Evolutionary conservation across 2,329 filamentous ascomycete species (phyloP), one percentile per base, ranked within the genome.

Genomic region (Aspergillus sp.): DNA sequence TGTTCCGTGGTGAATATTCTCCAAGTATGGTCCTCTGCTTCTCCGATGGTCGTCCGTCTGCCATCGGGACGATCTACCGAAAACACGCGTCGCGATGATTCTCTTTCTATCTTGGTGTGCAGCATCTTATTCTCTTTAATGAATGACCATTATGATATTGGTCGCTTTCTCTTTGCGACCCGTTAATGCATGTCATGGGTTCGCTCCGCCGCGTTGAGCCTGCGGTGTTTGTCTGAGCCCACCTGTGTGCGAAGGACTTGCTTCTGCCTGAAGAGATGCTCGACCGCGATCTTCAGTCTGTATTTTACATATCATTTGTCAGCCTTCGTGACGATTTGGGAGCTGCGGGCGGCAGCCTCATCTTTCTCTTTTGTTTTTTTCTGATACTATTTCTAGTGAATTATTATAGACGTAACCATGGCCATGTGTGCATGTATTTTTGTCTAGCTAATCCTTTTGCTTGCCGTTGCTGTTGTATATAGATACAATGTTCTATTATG

Each of bases 91-190:
- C 45, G 25, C 43, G 31, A 45, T 34, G 34, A 50, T 49, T 47
- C 32, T 49, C 41, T 31, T 20, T 25, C 47, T 38, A 45, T 36
- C 31, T 43, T 20, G 25, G 41, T 32, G 38, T 46, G 23, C 16
- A 55, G 44, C 59, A 56, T 57, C 46, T 49, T 62, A 59, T 52
- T 47, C 47, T 62, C 52, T 64, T 64, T 64, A 64, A 64, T 64
- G 53, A 61, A 64, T 61, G 62, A 64, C 55, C 59, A 53, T 64
- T 56, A 64, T 54, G 62, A 64, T 57, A 54, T 55, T 64, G 62
- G 61, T 59, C 56, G 61, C 54, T 49, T 55, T 53, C 54, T 53
- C 54, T 47, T 59, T 38, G 55, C 55, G 56, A 53, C 58, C 61
- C 61, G 55, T 55, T 58, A 53, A 57, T 58, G 58, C 59, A 58